phyloP scores from a whole-genome alignment of 2,329 filamentous ascomycete genomes.

The Alternaria sp. region DNA sequence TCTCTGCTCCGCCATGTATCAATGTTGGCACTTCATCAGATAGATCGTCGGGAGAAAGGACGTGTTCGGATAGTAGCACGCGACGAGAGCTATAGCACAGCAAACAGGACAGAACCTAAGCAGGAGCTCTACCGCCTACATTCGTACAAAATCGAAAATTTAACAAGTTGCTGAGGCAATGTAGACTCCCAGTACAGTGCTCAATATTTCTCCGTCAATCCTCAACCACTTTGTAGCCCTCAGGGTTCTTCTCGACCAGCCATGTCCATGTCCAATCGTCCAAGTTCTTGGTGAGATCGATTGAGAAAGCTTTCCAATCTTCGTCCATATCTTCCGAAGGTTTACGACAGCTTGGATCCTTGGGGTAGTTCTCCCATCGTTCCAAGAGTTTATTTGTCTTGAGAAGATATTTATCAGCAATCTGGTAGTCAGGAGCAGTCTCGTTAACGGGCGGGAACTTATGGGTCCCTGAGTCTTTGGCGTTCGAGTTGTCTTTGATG shows the following conservation, averaged over 20 bases:
- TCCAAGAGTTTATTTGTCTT: too few relatives aligned
- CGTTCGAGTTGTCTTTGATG: too few relatives aligned
- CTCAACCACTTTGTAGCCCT: neutral
- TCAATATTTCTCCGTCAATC: fast-evolving
- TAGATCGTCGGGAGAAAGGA: neutral
- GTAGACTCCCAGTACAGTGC: neutral
- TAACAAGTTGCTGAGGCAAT: neutral
- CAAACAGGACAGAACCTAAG: neutral
- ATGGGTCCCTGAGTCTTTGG: too few relatives aligned
- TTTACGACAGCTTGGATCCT: too few relatives aligned
- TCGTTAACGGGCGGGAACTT: too few relatives aligned
- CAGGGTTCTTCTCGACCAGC: neutral
- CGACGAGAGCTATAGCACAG: neutral
- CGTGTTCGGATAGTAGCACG: neutral
- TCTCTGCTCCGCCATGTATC: neutral
- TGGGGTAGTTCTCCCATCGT: too few relatives aligned
- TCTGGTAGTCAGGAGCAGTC: too few relatives aligned
- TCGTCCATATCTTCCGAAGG: too few relatives aligned
- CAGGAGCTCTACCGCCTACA: neutral
- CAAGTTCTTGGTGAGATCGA: too few relatives aligned
- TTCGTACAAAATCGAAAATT: fast-evolving
- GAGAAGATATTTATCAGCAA: too few relatives aligned
- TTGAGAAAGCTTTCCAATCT: too few relatives aligned
- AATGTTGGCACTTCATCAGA: neutral
- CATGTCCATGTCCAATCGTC: neutral